phyloP scores from a whole-genome alignment of 768 basidiomycete species.

The Mycena vitilis region DNA sequence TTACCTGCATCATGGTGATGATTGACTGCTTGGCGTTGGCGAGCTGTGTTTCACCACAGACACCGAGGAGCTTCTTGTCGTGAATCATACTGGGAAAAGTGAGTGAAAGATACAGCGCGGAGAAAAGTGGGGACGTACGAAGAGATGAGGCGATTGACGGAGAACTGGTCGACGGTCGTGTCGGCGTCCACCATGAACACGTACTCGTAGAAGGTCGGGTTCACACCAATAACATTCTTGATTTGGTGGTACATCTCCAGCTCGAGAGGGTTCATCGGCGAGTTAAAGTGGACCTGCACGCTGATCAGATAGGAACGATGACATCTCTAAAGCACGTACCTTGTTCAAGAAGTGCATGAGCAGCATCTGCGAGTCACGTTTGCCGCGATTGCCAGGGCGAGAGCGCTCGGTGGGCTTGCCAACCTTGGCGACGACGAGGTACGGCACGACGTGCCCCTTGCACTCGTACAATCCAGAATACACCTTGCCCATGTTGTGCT shows the following conservation, averaged over 20 bases:
- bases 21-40: constrained; percentile 95
- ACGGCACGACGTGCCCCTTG: constrained; percentile 95
- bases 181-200: constrained; percentile 94
- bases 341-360: constrained; percentile 99
- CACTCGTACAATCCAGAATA: constrained; percentile 97
- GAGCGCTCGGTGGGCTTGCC: constrained; percentile 95
- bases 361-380: constrained; percentile 97
- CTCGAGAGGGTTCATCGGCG: constrained; percentile 96
- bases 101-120: neutral
- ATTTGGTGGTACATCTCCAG: constrained; percentile 99
- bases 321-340: constrained; percentile 52
- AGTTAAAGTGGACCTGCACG: constrained; percentile 90
- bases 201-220: constrained; percentile 98
- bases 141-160: constrained; percentile 91
- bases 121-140: constrained; percentile 68
- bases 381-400: constrained; percentile 96
- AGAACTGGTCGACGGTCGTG: constrained; percentile 90
- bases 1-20: constrained; percentile 96
- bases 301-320: constrained; percentile 12
- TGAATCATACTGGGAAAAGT: constrained; percentile 84
- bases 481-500: constrained; percentile 98
- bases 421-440: constrained; percentile 90
- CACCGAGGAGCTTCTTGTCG: constrained; percentile 93
- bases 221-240: constrained; percentile 99
- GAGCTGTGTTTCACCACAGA: constrained; percentile 94